These are phyloP conservation scores for Brassica balearica DNA, from an alignment of 441 rosid species.

Conservation along the genomic window DNA sequence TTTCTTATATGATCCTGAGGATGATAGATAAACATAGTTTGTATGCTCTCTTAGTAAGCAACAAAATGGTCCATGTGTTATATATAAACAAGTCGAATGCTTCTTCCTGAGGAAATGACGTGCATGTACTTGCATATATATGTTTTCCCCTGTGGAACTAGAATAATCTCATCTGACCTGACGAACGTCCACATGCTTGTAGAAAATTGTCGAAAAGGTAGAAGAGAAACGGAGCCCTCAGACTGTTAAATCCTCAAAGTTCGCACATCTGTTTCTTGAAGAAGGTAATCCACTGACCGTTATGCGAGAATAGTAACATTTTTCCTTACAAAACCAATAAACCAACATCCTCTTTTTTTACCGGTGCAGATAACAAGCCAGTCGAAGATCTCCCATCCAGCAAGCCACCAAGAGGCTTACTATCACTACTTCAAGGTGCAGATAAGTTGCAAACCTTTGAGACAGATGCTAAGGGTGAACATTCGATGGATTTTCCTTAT, in stretches of 20 bases:
- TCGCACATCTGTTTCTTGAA: constrained; percentile 88
- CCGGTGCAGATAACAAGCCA: constrained; percentile 72
- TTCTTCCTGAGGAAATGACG: constrained; percentile 9
- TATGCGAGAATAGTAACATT: constrained; percentile 27
- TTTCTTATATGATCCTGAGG: constrained; percentile 6
- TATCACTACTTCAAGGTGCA: constrained; percentile 79
- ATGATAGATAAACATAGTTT: not conserved
- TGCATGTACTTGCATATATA: constrained; percentile 6
- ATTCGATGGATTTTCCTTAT: constrained; percentile 46
- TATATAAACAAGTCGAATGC: constrained; percentile 18
- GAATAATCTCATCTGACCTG: constrained; percentile 24
- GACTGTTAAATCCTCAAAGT: constrained; percentile 75
- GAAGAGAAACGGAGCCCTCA: constrained; percentile 58
- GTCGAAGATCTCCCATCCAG: constrained; percentile 51
- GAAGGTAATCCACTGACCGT: constrained; percentile 63
- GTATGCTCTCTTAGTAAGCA: constrained; percentile 21
- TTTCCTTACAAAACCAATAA: not conserved
- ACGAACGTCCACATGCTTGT: constrained; percentile 39
- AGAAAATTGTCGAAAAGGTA: constrained; percentile 58
- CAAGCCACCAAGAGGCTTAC: constrained; percentile 62
- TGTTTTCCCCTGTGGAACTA: not conserved
- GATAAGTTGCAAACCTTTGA: constrained; percentile 67
- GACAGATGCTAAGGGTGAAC: constrained; percentile 45
- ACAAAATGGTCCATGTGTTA: constrained; percentile 19
- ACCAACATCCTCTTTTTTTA: not conserved